Conservation (phyloP, 2,329 filamentous ascomycete species). For the Alternaria viburni region DNA sequence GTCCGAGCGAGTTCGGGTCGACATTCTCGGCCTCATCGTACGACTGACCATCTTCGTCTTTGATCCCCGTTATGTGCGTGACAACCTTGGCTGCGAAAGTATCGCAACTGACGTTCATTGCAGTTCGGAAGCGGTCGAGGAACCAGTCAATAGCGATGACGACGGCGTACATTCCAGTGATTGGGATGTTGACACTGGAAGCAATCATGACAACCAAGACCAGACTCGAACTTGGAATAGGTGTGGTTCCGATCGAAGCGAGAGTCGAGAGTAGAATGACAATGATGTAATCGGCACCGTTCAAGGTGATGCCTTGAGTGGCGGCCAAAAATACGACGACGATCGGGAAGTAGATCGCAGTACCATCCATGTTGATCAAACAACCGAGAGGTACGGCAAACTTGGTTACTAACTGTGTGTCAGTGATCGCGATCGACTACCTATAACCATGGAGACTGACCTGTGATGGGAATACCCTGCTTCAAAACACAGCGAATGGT, state of each 20-base stretch:
- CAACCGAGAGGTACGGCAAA: constrained; percentile 58
- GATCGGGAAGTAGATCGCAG: constrained; percentile 62
- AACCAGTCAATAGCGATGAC: constrained; percentile 64
- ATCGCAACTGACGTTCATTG: constrained; percentile 60
- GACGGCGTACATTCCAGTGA: constrained; percentile 60
- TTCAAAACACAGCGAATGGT: constrained; percentile 53
- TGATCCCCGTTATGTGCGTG: constrained; percentile 49
- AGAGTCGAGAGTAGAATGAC: constrained; percentile 58
- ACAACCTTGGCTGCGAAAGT: constrained; percentile 54
- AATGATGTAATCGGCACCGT: constrained; percentile 56
- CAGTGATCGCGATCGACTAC: background rate
- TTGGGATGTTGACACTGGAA: constrained; percentile 52
- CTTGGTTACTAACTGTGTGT: constrained; percentile 44
- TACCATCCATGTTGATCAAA: constrained; percentile 48
- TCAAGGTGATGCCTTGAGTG: constrained; percentile 56
- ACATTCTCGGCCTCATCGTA: constrained; percentile 17
- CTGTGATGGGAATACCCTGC: constrained; percentile 51
- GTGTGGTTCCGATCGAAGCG: constrained; percentile 61
- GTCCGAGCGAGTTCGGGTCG: constrained; percentile 13
- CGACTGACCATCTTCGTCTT: constrained; percentile 35
- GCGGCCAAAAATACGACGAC: constrained; percentile 60
- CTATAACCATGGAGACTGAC: background rate
- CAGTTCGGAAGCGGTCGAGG: constrained; percentile 62
- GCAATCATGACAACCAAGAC: constrained; percentile 62
- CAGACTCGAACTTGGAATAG: constrained; percentile 60